Base-by-base conservation (phyloP, 148 eudicot species). In the Rhododendron kiyosumense region DNA sequence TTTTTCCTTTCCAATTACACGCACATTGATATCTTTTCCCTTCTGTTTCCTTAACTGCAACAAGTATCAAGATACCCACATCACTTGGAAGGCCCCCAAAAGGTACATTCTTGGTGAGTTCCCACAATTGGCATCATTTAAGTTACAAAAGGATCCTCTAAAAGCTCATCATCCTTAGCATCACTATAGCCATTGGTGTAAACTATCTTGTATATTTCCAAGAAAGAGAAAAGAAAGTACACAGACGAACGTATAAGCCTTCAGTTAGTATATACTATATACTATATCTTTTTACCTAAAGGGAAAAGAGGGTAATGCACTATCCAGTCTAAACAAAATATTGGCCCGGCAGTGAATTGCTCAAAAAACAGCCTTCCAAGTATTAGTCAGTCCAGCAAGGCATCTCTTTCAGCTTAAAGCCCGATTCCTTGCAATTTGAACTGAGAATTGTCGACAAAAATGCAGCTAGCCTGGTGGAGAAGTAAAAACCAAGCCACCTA, bases 231-330 rank as follows among this genome's bases (percentile, higher is more conserved):
- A 71, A 6, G 9, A 79, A 84, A 26, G 81, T 69, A 65, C 18
- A 75, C 3, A 34, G 52, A 49, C n/a, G 12, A 43, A 79, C 71
- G n/a, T 57, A 34, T 49, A 84, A n/a, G n/a, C 52, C 79, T 24
- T 78, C 80, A 52, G 81, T 84, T 87, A 87, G 80, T 24, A 38
- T 75, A 38, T 75, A 20, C 54, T 65, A 69, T 84, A 14, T 59
- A 59, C 65, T 59, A 20, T 79, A 67, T 67, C 59, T 57, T 84
- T 87, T 34, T 28, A 57, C 86, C 81, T 79, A 79, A 81, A 69
- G 81, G 45, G 10, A 63, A 9, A 76, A 65, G 84, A 75, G 26
- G 83, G 28, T 28, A 71, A 43, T 65, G 78, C 81, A 81, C 75
- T 20, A 77, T 61, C 63, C 69, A 77, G 24, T 49, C 43, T 83